These are phyloP conservation scores for Sonneratia caseolaris DNA, from an alignment of 345 rosid genomes.

Conservation along the genomic window DNA sequence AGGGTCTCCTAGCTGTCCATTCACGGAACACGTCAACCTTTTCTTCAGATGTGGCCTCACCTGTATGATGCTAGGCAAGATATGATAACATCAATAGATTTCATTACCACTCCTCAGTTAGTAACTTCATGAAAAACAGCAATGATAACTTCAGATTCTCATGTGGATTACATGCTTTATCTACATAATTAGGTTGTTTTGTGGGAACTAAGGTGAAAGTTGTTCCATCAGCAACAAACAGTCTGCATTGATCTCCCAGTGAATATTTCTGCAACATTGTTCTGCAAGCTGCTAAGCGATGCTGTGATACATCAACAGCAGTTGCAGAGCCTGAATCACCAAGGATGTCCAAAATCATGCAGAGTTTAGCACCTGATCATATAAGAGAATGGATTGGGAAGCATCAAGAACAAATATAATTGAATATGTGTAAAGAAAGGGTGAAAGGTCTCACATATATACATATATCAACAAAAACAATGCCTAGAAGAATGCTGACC, in stretches of 20 bases:
- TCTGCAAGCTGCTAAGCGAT: constrained; percentile 87
- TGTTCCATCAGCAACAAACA: constrained; percentile 84
- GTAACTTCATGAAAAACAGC: constrained; percentile 6
- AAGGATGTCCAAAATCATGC: constrained; percentile 71
- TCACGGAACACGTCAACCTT: constrained; percentile 36
- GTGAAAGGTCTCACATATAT: background rate
- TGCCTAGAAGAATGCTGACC: constrained; percentile 28
- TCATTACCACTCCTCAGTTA: background rate
- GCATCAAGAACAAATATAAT: background rate
- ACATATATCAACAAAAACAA: background rate
- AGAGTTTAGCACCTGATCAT: constrained; percentile 85
- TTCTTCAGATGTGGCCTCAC: constrained; percentile 27
- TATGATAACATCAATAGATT: constrained; percentile 11
- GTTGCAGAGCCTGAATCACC: constrained; percentile 76
- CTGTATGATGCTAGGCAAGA: constrained; percentile 44
- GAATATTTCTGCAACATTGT: constrained; percentile 74
- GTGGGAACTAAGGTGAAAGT: constrained; percentile 52
- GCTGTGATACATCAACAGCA: constrained; percentile 82
- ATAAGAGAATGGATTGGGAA: constrained; percentile 4
- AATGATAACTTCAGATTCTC: background rate
- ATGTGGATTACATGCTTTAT: constrained; percentile 29
- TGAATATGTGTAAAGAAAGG: background rate
- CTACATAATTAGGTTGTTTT: constrained; percentile 15
- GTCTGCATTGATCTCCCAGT: constrained; percentile 57
- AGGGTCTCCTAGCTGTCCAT: constrained; percentile 78